Base-by-base conservation (phyloP, 2,329 filamentous ascomycete genomes). In the Stemphylium vesicarium region DNA sequence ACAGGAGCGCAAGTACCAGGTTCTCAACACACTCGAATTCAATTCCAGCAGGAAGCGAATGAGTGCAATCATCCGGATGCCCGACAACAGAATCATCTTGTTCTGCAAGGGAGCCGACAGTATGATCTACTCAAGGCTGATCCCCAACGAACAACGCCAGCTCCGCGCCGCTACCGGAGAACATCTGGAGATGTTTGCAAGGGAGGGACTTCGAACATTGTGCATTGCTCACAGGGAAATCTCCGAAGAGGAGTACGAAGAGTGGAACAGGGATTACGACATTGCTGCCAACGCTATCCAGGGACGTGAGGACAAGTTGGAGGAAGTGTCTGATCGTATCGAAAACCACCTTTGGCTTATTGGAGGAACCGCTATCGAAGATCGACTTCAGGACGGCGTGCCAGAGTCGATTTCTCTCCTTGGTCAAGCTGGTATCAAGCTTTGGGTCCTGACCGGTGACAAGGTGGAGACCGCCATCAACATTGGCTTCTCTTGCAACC, bases 401-500 rank as follows among this genome's bases (percentile, higher is more conserved):
- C 95, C 95, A 6, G 95, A 98, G 72, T 94, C 95, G 0, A 99
- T 99, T 67, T 90, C 89, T 45, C 80, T 99, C 39, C 86, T 99
- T 47, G 94, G 89, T 26, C 87, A 92, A 69, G 95, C 95, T 49
- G 96, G 96, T 74, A 97, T 99, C 77, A 99, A 99, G 78, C 85
- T 99, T 7, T 99, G 95, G 95, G 95, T 99, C 49, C 80, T 99
- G 62, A 99, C 95, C 13, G 95, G 96, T 60, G 95, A 99, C 82
- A 99, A 98, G 78, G 94, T 98, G 29, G 95, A 99, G 78, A 99
- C 95, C 20, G 95, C 96, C 53, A 99, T 99, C 86, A 99, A 99
- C 79, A 99, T 99, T 72, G 95, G 95, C 2, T 99, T 98, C 78
- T 99, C 96, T 10, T 99, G 96, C 81, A 99, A 99, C 67, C 83